phyloP scores from a whole-genome alignment of 305 asterid species.

The Coffea humblotiana region DNA sequence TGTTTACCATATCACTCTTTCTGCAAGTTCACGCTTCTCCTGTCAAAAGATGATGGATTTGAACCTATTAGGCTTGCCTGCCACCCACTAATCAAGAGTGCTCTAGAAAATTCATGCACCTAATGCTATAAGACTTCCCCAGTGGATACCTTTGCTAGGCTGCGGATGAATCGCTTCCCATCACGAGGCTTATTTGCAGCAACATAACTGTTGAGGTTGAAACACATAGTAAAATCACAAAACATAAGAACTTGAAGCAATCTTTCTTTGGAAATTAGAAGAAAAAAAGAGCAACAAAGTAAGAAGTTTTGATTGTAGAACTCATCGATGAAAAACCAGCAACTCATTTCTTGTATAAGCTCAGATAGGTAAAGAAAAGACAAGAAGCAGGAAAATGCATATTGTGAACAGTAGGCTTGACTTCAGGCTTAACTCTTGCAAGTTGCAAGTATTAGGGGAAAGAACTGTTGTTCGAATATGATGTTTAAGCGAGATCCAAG shows the following conservation, averaged over 20 bases:
- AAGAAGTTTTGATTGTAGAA: neutral
- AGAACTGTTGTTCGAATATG: neutral
- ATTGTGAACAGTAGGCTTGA: neutral
- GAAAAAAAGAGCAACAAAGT: neutral
- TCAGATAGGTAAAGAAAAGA: neutral
- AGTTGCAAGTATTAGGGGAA: neutral
- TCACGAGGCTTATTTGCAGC: constrained; percentile 59
- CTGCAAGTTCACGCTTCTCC: constrained; percentile 88
- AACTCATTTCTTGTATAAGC: neutral
- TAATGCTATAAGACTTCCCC: neutral
- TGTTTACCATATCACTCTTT: constrained; percentile 93
- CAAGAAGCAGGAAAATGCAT: too few relatives aligned
- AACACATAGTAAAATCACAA: neutral
- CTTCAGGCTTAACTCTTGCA: neutral
- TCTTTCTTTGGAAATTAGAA: neutral
- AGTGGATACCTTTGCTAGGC: constrained; percentile 64
- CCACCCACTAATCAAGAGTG: neutral
- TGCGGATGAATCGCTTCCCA: constrained; percentile 73
- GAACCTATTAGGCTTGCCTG: neutral
- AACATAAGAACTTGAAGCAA: neutral
- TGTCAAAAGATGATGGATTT: constrained; percentile 23
- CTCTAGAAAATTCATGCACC: constrained; percentile 3
- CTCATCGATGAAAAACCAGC: neutral
- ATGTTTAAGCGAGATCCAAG: neutral
- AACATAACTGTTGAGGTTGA: constrained; percentile 46